These are phyloP conservation scores for Ceratocystis alfenasii DNA, from an alignment of 2,329 filamentous ascomycete genomes.

Conservation along the genomic window DNA sequence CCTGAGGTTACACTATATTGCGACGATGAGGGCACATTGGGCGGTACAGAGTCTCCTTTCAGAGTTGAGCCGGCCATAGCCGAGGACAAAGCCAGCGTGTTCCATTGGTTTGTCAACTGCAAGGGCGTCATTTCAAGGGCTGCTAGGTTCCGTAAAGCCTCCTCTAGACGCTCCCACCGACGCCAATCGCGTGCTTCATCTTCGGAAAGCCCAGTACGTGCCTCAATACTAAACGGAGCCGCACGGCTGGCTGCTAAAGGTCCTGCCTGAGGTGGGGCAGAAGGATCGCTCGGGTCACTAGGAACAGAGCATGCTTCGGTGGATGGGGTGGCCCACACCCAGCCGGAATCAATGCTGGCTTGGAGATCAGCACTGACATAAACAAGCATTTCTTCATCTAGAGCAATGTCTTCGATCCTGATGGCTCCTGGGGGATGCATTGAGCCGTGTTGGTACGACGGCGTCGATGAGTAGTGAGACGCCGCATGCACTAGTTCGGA, in stretches of 20 bases:
- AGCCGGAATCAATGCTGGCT: constrained; percentile 48
- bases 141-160: constrained; percentile 20
- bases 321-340: constrained; percentile 53
- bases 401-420: constrained; percentile 32
- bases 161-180: constrained; percentile 66
- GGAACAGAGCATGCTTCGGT: constrained; percentile 23
- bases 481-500: constrained; percentile 31
- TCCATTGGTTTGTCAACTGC: constrained; percentile 22
- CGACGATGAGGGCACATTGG: background rate
- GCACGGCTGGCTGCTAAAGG: constrained; percentile 28
- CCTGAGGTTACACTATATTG: background rate
- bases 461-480: background rate
- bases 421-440: background rate
- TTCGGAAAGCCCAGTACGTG: constrained; percentile 41
- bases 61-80: constrained; percentile 6
- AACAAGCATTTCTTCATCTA: constrained; percentile 77
- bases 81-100: constrained; percentile 6
- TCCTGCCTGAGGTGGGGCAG: constrained; percentile 22
- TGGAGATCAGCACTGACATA: constrained; percentile 83
- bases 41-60: constrained; percentile 1
- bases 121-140: constrained; percentile 13
- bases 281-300: constrained; percentile 23
- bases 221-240: constrained; percentile 36
- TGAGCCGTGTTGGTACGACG: constrained; percentile 16
- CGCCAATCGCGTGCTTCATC: constrained; percentile 58